Base-by-base conservation (phyloP, 2,329 filamentous ascomycete genomes). In the Curvularia spicifera region DNA sequence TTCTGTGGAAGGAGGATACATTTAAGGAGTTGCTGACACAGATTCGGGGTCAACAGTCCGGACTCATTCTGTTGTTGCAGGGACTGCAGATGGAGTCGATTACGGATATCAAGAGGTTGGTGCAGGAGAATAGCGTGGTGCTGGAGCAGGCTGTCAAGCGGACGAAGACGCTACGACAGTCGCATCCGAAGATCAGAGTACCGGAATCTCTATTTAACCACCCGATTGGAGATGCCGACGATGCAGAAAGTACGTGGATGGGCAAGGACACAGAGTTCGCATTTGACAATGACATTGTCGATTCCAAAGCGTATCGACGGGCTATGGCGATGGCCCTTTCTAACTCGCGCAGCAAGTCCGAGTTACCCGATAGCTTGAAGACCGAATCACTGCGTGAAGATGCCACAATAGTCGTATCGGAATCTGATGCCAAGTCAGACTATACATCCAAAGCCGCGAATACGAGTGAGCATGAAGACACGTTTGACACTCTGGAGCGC, bases 41-140 rank as follows among this genome's bases (percentile, higher is more conserved):
- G 57, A 72, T 76, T 22, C 67, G 73, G 22, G 73, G 72, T 1
- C 72, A 75, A 46, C 73, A 76, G 42, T 69, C 69, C 8, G 71
- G 72, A 0, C 61, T 76, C 5, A 71, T 61, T 33, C 45, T 76
- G 20, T 63, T 76, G 12, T 68, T 76, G 15, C 74, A 76, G 44
- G 70, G 68, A 7, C 50, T 76, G n/a, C 74, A 75, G 44, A 74
- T 74, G 69, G 70, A 75, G 56, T 75, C 72, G 3, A 67, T 76
- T 52, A 60, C 66, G 18, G 73, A 76, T 18, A 72, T 76, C 24
- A 68, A 66, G 56, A 64, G 64, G 50, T 56, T 76, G 10, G 60
- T 76, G 2, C 57, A 67, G 28, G 66, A 71, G 9, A 76, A 75
- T 37, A 71, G 65, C 47, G 55, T 56, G 18, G 68, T 64, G 33